Percentiles rank a stretch among this genome's conserved stretches.
phyloP scores from a whole-genome alignment of 2,329 filamentous ascomycete species.

The Venturia pyrina region DNA sequence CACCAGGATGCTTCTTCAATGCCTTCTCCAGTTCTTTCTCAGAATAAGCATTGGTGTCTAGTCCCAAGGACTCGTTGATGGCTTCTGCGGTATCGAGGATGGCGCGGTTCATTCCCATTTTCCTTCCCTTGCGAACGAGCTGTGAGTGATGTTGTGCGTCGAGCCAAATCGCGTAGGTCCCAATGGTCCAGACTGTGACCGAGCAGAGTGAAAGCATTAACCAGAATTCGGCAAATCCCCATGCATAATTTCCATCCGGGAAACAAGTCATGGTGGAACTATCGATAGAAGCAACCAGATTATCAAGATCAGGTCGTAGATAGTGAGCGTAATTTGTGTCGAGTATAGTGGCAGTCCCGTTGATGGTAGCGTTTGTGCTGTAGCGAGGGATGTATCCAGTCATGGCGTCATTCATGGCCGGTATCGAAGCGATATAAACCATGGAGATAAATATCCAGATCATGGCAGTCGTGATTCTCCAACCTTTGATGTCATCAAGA shows the following conservation, averaged over 20 bases:
- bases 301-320: too few species aligned
- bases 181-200: conserved; percentile 6
- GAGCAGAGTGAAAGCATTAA: conserved; percentile 5
- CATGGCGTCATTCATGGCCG: conserved; percentile 11
- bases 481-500: background rate
- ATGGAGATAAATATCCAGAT: conserved; percentile 11
- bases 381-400: conserved; percentile 10
- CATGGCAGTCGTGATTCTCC: conserved; percentile 8
- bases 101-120: conserved; percentile 11
- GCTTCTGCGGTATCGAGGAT: conserved; percentile 12
- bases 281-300: too few species aligned
- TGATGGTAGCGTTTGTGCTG: background rate
- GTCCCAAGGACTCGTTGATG: conserved; percentile 8
- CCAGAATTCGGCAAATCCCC: conserved; percentile 8
- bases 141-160: conserved; percentile 11
- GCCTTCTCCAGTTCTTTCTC: conserved; percentile 10
- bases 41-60: conserved; percentile 8
- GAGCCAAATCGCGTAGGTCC: conserved; percentile 12
- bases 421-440: conserved; percentile 9
- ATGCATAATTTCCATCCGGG: background rate
- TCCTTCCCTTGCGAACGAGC: conserved; percentile 7
- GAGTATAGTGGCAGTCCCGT: background rate
- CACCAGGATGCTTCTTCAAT: background rate
- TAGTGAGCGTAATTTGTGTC: too few species aligned
- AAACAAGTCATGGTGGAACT: too few species aligned